A percentile compares a stretch with the other conserved stretches of the same genome.
Evolutionary conservation across 1,139 yeast species (phyloP).

Genomic region (Pichia sp.): DNA sequence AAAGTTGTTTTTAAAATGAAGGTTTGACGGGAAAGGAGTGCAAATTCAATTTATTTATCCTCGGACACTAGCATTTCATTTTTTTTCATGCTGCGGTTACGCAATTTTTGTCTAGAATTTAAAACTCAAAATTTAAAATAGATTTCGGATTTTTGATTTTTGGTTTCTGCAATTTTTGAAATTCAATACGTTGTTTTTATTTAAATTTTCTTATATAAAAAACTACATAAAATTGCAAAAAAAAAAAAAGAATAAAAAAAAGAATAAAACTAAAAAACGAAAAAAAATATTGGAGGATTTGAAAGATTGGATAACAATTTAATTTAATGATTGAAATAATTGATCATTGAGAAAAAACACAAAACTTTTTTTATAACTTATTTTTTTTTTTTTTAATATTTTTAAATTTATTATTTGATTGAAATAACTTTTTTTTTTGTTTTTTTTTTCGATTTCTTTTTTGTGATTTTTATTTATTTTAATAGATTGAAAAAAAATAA

Average conservation of each 20-base stretch:
- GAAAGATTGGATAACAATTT: not conserved
- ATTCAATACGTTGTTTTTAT: not conserved
- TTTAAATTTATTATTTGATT: not conserved
- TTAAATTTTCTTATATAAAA: not conserved
- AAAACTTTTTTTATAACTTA: not conserved
- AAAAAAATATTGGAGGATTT: not conserved
- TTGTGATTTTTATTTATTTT: not conserved
- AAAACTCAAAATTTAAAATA: too few relatives aligned
- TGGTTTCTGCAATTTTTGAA: not conserved
- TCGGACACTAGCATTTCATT: too few relatives aligned
- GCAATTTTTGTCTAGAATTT: too few relatives aligned
- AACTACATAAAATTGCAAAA: not conserved
- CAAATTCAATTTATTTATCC: not conserved
- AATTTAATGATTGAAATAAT: not conserved
- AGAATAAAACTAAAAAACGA: not conserved
- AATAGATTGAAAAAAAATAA: not conserved
- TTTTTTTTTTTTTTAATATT: not conserved
- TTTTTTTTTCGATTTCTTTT: not conserved
- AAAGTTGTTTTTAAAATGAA: not conserved
- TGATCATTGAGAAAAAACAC: not conserved
- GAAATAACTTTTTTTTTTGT: not conserved
- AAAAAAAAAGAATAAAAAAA: not conserved
- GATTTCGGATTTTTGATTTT: too few relatives aligned
- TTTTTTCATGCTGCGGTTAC: too few relatives aligned
- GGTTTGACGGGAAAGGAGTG: not conserved